Percentiles rank a stretch among this genome's conserved stretches.
phyloP scores from a whole-genome alignment of 179 eudicot genomes.

The Sideroxylon spinosum region DNA sequence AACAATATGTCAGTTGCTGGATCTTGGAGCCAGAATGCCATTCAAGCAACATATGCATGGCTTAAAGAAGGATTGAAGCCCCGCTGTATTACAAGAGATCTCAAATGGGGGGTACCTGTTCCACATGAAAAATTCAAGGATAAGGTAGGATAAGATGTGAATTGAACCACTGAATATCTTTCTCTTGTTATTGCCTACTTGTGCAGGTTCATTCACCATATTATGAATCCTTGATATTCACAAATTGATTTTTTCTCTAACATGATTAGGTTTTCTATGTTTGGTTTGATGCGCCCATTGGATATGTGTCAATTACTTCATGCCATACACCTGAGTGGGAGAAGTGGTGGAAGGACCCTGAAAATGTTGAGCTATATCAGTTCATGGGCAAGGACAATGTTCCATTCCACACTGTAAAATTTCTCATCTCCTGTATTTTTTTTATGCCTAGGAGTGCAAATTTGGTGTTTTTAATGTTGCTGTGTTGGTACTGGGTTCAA shows the following conservation, averaged over 20 bases:
- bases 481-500: slow-evolving; percentile 25
- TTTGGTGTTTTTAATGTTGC: slow-evolving; percentile 30
- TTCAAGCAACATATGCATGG: slow-evolving; percentile 82
- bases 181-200: not conserved
- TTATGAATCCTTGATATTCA: not conserved
- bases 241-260: not conserved
- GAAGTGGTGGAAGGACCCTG: slow-evolving; percentile 97
- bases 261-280: slow-evolving; percentile 76
- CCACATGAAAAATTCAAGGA: slow-evolving; percentile 74
- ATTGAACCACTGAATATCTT: not conserved
- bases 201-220: not conserved
- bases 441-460: slow-evolving; percentile 18
- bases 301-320: slow-evolving; percentile 83
- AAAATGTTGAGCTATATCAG: slow-evolving; percentile 84
- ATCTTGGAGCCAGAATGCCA: slow-evolving; percentile 88
- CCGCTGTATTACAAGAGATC: slow-evolving; percentile 83
- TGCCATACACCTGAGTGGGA: slow-evolving; percentile 89
- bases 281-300: slow-evolving; percentile 96
- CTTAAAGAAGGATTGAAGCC: slow-evolving; percentile 71
- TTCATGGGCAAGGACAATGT: slow-evolving; percentile 98
- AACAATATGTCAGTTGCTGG: slow-evolving; percentile 59
- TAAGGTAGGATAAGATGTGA: slow-evolving; percentile 44
- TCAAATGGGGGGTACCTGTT: slow-evolving; percentile 93
- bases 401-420: slow-evolving; percentile 82
- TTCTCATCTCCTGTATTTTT: slow-evolving; percentile 19